phyloP scores from a whole-genome alignment of 257 asterid species.

The Fraxinus americana region DNA sequence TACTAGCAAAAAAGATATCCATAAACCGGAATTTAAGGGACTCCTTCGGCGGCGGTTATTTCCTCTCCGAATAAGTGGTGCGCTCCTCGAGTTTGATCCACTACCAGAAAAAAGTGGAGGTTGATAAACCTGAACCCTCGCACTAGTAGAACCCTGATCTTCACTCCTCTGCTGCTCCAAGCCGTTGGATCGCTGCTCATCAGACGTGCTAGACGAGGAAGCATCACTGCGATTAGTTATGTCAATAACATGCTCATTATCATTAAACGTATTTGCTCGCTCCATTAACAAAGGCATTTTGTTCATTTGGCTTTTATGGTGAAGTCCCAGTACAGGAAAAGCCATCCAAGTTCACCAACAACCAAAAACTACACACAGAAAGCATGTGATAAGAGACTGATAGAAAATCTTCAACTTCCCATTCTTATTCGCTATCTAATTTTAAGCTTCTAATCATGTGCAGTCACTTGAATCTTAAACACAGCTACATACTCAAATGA shows the following conservation, averaged over 20 bases:
- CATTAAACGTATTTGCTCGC: constrained; percentile 41
- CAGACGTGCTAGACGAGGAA: constrained; percentile 56
- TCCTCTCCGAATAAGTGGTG: constrained; percentile 68
- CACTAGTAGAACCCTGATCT: constrained; percentile 66
- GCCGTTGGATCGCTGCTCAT: constrained; percentile 47
- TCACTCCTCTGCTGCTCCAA: constrained; percentile 52
- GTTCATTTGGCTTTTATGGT: constrained; percentile 51
- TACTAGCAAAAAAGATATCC: constrained; percentile 81
- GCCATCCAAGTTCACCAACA: constrained; percentile 54
- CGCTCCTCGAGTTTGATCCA: constrained; percentile 59
- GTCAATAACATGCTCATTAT: constrained; percentile 63
- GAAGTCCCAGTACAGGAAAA: constrained; percentile 61
- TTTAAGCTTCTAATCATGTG: neutral
- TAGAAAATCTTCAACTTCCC: constrained; percentile 23
- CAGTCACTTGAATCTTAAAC: constrained; percentile 18
- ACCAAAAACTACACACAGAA: constrained; percentile 36
- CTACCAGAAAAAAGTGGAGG: constrained; percentile 53
- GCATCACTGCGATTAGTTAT: constrained; percentile 59
- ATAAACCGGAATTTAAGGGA: constrained; percentile 75
- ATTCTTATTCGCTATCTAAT: constrained; percentile 15
- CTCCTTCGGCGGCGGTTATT: constrained; percentile 76
- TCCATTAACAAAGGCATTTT: constrained; percentile 69
- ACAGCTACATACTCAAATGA: constrained; percentile 5
- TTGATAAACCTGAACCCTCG: constrained; percentile 51
- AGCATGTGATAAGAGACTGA: constrained; percentile 49